Base-by-base conservation (phyloP, 768 basidiomycete species). In the Mycena belliarum region DNA sequence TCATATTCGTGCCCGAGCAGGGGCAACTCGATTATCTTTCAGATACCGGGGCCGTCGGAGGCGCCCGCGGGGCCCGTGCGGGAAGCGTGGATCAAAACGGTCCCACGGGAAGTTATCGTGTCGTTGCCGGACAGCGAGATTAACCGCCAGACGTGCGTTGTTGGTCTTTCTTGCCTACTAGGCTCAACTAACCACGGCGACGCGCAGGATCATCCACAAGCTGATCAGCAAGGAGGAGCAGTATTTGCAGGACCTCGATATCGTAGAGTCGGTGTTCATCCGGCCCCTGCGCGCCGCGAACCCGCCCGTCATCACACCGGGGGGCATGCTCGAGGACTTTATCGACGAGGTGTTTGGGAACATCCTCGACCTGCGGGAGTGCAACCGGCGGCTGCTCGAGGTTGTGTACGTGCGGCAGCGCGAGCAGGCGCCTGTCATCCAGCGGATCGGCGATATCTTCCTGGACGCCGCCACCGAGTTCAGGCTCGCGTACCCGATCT, bases 341-440 rank as follows among this genome's bases (percentile, higher is more conserved):
- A 87, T 97, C 48, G 89, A 92, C 42, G 88, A 92, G 32, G 88
- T 95, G 4, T 95, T 98, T 61, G 86, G 90, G 48, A 97, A 97
- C 68, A 86, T 95, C 38, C 77, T 89, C 6, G 91, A 93, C 59
- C 76, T 98, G n/a, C 83, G 91, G 18, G 89, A 91, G 68, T 88
- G 90, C 67, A 93, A 90, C 65, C 80, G 85, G 28, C 81, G 86
- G 12, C 78, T 97, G n/a, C 79, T 98, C 16, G 92, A 95, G 66
- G 83, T 89, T 4, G 82, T 98, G 74, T 85, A 88, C 64, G 88
- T 93, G 40, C 85, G 94, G 28, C 93, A 98, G 68, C 88, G 74
- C 61, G 94, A 97, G 68, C 88, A 95, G 60, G 83, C 82, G 0
- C 88, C 90, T 0, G 82, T 97, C 50, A 91, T 98, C 33, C 81